A percentile compares a stretch with the other conserved stretches of the same genome.
Conservation (phyloP, 2,329 filamentous ascomycete genomes). For the Fusarium cicatricum region DNA sequence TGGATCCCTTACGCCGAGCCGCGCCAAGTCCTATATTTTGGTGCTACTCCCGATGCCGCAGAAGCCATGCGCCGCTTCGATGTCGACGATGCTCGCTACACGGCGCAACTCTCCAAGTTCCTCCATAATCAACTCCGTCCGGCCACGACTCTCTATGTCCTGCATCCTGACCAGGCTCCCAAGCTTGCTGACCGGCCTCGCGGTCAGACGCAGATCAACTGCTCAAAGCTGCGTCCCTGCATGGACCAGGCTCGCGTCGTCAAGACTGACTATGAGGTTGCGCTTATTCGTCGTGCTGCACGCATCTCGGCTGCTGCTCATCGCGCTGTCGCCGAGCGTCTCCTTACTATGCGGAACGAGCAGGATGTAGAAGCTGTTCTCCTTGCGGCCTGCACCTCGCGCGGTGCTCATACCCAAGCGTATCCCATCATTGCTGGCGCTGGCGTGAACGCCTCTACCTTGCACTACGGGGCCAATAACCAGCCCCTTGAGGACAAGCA, state of each 20-base stretch:
- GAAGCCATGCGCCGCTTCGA: conserved; percentile 71
- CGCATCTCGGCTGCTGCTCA: conserved; percentile 82
- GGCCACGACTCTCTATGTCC: conserved; percentile 53
- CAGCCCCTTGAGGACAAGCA: conserved; percentile 73
- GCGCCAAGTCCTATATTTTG: conserved; percentile 69
- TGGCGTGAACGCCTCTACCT: conserved; percentile 80
- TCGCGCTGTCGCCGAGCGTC: conserved; percentile 70
- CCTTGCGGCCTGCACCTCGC: conserved; percentile 73
- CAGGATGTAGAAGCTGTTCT: conserved; percentile 85
- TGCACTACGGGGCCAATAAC: conserved; percentile 89
- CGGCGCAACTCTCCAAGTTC: conserved; percentile 58
- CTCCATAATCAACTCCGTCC: conserved; percentile 51
- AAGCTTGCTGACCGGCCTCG: conserved; percentile 50
- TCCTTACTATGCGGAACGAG: conserved; percentile 75
- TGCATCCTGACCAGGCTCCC: conserved; percentile 57
- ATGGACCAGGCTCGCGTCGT: conserved; percentile 83
- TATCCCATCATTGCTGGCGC: conserved; percentile 91
- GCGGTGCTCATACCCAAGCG: conserved; percentile 78
- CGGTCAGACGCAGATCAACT: conserved; percentile 55
- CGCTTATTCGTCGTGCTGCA: conserved; percentile 82
- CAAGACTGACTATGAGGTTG: conserved; percentile 88
- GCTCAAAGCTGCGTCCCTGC: conserved; percentile 66
- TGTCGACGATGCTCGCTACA: conserved; percentile 74
- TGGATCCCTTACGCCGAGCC: conserved; percentile 77
- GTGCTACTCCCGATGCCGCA: conserved; percentile 65